phyloP scores from a whole-genome alignment of 805 yeast genomes.

The Ogataea populi-albae region DNA sequence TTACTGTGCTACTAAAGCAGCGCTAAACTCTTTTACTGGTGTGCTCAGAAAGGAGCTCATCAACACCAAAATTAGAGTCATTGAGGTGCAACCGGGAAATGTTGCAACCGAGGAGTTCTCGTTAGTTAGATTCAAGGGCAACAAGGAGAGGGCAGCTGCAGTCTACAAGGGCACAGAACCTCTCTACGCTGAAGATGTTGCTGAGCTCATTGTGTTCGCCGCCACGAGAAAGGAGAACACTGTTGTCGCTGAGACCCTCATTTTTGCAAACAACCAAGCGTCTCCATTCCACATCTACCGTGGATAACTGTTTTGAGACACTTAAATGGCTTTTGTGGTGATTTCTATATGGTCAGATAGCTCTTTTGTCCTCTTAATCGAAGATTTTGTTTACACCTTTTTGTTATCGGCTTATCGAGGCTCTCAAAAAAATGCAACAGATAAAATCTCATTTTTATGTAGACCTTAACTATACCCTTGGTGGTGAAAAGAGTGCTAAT shows the following conservation, averaged over 20 bases:
- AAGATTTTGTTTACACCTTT: too few species aligned
- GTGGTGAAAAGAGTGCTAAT: too few species aligned
- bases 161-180: slow-evolving; percentile 70
- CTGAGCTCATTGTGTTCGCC: slow-evolving; percentile 68
- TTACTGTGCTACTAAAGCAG: slow-evolving; percentile 74
- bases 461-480: too few species aligned
- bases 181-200: slow-evolving; percentile 69
- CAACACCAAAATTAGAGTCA: slow-evolving; percentile 56
- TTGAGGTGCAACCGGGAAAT: slow-evolving; percentile 76
- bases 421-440: too few species aligned
- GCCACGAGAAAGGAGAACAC: slow-evolving; percentile 67
- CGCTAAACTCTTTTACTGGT: slow-evolving; percentile 68
- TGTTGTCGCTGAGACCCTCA: slow-evolving; percentile 75
- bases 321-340: too few species aligned
- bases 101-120: slow-evolving; percentile 75
- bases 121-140: slow-evolving; percentile 61
- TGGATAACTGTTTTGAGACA: slow-evolving; percentile 20
- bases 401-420: too few species aligned
- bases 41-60: slow-evolving; percentile 58
- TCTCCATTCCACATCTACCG: slow-evolving; percentile 61
- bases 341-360: too few species aligned
- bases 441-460: too few species aligned
- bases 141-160: slow-evolving; percentile 53
- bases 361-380: too few species aligned
- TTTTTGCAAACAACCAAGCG: slow-evolving; percentile 86